Percentiles rank a stretch among this genome's conserved stretches.
phyloP scores from a whole-genome alignment of 164 flowering plant genomes.

The Protea cynaroides region DNA sequence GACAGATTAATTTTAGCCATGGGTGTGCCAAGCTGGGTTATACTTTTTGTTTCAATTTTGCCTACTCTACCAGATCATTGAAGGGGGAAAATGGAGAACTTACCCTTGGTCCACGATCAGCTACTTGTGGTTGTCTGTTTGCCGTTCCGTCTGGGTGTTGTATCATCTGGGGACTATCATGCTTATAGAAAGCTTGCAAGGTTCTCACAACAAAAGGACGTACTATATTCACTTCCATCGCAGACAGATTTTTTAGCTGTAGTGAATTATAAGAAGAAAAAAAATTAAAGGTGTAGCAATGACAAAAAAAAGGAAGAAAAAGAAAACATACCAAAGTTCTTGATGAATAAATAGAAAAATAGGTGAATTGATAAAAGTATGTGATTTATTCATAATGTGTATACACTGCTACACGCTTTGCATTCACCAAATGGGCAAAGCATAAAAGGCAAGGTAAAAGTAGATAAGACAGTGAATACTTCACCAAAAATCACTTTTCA shows the following conservation, averaged over 20 bases:
- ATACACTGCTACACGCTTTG: background rate
- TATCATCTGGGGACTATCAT: slow-evolving; percentile 68
- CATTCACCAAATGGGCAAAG: background rate
- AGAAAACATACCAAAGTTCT: background rate
- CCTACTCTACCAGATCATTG: background rate
- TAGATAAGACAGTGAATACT: background rate
- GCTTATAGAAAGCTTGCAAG: slow-evolving; percentile 78
- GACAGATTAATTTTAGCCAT: too few species aligned
- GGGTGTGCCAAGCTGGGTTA: too few species aligned
- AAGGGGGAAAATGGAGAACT: slow-evolving; percentile 16
- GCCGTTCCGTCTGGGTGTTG: slow-evolving; percentile 39
- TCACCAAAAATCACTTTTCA: too few species aligned
- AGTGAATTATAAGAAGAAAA: slow-evolving; percentile 4
- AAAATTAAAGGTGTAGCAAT: background rate
- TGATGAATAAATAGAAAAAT: background rate
- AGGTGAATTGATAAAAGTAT: background rate
- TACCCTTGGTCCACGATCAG: slow-evolving; percentile 58
- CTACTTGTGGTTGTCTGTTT: slow-evolving; percentile 35
- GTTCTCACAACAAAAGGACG: slow-evolving; percentile 81
- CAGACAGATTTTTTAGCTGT: slow-evolving; percentile 81
- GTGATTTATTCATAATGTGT: background rate
- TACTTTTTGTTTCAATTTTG: background rate
- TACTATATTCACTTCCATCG: slow-evolving; percentile 92
- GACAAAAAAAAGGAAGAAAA: too few species aligned
- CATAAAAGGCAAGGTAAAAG: background rate